Conservation (phyloP, 1,284 basidiomycete genomes). For the Ustilago lituana region DNA sequence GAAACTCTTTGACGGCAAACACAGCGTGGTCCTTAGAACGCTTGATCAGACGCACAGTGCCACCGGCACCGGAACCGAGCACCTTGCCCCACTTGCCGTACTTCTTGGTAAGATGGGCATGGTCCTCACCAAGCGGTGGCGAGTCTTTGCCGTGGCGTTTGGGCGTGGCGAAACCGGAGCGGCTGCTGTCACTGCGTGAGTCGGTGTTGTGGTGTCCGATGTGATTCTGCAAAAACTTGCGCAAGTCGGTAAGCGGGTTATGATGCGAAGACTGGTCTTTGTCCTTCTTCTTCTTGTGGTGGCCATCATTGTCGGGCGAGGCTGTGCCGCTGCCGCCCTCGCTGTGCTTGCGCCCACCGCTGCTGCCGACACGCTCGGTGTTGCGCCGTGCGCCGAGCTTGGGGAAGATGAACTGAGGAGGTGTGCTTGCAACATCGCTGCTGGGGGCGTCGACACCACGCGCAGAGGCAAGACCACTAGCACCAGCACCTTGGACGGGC, state of each 20-base stretch:
- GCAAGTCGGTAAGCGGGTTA: constrained; percentile 56
- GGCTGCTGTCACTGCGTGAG: constrained; percentile 42
- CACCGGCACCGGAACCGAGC: constrained; percentile 93
- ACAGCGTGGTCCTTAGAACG: constrained; percentile 73
- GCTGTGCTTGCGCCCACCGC: constrained; percentile 20
- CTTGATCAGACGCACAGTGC: constrained; percentile 96
- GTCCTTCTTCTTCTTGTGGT: constrained; percentile 55
- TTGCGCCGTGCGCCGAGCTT: constrained; percentile 58
- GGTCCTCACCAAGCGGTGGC: constrained; percentile 69
- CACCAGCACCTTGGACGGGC: constrained; percentile 49
- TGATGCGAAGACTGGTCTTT: constrained; percentile 45
- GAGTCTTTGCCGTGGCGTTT: constrained; percentile 64
- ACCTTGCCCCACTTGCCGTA: constrained; percentile 99
- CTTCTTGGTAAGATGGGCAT: constrained; percentile 93
- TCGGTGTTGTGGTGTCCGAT: constrained; percentile 62
- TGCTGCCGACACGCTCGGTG: constrained; percentile 22
- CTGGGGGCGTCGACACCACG: constrained; percentile 46
- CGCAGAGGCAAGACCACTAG: constrained; percentile 53
- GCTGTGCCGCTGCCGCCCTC: constrained; percentile 32
- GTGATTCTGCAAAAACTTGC: constrained; percentile 61
- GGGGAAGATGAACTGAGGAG: constrained; percentile 63
- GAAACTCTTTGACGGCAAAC: constrained; percentile 97
- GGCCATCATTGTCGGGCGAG: constrained; percentile 37
- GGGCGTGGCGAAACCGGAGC: constrained; percentile 51
- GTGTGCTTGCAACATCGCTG: constrained; percentile 38